Conservation (phyloP, 2,329 filamentous ascomycete species). For the Exophiala viscosa region DNA sequence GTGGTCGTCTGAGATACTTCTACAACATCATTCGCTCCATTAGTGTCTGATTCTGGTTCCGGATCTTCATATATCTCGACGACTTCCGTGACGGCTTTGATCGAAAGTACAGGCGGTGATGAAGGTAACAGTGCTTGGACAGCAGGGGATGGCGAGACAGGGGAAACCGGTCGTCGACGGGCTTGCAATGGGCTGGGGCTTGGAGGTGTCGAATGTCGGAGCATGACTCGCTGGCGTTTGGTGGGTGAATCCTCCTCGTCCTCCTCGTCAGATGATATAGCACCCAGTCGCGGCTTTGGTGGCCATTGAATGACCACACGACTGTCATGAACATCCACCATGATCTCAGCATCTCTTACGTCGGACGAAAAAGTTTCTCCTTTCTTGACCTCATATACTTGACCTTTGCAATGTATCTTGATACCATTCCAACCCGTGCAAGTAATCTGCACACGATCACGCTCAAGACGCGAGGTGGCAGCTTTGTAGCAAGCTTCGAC, state of each 20-base stretch:
- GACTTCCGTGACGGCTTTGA: constrained; percentile 20
- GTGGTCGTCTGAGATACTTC: constrained; percentile 21
- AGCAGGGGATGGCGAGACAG: constrained; percentile 67
- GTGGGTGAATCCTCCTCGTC: constrained; percentile 46
- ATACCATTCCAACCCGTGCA: constrained; percentile 96
- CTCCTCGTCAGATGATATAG: constrained; percentile 38
- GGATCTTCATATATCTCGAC: constrained; percentile 70
- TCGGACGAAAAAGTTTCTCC: constrained; percentile 87
- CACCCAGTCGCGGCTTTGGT: constrained; percentile 41
- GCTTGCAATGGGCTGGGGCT: constrained; percentile 52
- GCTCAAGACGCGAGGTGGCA: constrained; percentile 62
- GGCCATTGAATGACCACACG: constrained; percentile 90
- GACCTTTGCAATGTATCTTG: constrained; percentile 85
- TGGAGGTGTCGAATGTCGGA: constrained; percentile 31
- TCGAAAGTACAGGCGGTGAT: constrained; percentile 32
- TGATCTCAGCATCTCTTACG: constrained; percentile 81
- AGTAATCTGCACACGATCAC: constrained; percentile 78
- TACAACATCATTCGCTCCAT: constrained; percentile 1
- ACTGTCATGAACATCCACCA: constrained; percentile 91
- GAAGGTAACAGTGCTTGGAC: constrained; percentile 45
- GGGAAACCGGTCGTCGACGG: constrained; percentile 65
- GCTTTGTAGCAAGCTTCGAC: constrained; percentile 81
- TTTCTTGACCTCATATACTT: constrained; percentile 79
- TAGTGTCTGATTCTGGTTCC: constrained; percentile 27
- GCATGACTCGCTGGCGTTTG: constrained; percentile 42